Conservation (phyloP, 768 basidiomycete genomes). For the Omphalotus guepiniiformis region DNA sequence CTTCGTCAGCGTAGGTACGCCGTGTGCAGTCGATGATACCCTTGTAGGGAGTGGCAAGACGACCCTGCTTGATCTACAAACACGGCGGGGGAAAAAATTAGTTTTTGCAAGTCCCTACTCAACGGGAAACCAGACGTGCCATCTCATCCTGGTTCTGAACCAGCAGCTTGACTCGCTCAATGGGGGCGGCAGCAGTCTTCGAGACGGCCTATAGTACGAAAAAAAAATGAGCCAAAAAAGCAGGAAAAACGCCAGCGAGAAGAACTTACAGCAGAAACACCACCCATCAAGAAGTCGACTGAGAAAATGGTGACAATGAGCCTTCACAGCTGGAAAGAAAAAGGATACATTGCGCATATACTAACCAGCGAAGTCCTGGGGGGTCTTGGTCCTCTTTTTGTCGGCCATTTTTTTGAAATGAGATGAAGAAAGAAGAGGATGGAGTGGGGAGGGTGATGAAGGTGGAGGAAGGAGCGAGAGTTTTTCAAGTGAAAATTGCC, state of each 20-base stretch:
- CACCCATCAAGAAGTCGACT: slow-evolving; percentile 76
- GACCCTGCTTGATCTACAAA: slow-evolving; percentile 78
- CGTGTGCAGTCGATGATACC: slow-evolving; percentile 73
- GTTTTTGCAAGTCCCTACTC: background rate
- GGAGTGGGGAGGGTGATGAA: slow-evolving; percentile 7
- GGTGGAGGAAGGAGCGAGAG: no score
- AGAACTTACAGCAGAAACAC: slow-evolving; percentile 58
- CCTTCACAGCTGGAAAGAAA: no score
- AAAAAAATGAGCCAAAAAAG: background rate
- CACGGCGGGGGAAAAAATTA: background rate
- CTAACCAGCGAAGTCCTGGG: slow-evolving; percentile 67
- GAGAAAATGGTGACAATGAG: slow-evolving; percentile 14
- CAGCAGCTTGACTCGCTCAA: slow-evolving; percentile 84
- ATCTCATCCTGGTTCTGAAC: slow-evolving; percentile 90
- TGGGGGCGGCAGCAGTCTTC: slow-evolving; percentile 85
- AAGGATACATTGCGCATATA: slow-evolving; percentile 11
- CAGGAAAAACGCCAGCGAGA: background rate
- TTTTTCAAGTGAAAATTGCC: no score
- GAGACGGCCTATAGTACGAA: slow-evolving; percentile 59
- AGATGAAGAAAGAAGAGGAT: background rate
- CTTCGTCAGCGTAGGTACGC: slow-evolving; percentile 78
- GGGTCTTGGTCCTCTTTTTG: slow-evolving; percentile 48
- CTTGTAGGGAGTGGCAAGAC: slow-evolving; percentile 77
- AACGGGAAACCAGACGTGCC: slow-evolving; percentile 31
- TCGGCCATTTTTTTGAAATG: slow-evolving; percentile 1